phyloP scores from a whole-genome alignment of 257 asterid species.

The Solanum sitiens region DNA sequence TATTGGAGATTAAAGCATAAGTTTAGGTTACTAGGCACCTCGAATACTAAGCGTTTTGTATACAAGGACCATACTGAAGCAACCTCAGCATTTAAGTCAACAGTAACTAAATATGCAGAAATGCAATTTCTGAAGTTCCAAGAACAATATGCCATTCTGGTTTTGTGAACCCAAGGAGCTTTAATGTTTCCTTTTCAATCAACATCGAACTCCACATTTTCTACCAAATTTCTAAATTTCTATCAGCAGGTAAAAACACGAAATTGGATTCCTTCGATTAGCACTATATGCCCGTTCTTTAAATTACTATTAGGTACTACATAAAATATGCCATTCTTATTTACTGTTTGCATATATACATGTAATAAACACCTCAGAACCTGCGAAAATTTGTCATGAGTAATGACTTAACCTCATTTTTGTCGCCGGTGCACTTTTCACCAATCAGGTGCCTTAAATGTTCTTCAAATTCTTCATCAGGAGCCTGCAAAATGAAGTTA shows the following conservation, averaged over 20 bases:
- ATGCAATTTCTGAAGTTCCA: background rate
- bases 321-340: background rate
- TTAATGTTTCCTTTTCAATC: background rate
- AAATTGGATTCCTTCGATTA: background rate
- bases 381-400: background rate
- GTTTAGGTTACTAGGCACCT: background rate
- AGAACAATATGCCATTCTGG: background rate
- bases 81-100: background rate
- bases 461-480: conserved; percentile 96
- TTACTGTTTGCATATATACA: background rate
- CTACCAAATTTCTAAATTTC: background rate
- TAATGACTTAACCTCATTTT: conserved; percentile 52
- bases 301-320: background rate
- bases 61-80: background rate
- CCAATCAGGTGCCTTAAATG: conserved; percentile 66
- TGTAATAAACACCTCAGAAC: background rate
- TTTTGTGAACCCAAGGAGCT: background rate
- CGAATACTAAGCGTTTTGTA: background rate
- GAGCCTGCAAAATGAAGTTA: conserved; percentile 44
- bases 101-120: background rate
- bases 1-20: background rate
- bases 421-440: conserved; percentile 73
- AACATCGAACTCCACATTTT: background rate
- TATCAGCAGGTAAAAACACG: background rate
- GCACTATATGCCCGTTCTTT: background rate